Evolutionary conservation across 2,329 filamentous ascomycete genomes (phyloP).

Genomic region (Aspergillus sp.): DNA sequence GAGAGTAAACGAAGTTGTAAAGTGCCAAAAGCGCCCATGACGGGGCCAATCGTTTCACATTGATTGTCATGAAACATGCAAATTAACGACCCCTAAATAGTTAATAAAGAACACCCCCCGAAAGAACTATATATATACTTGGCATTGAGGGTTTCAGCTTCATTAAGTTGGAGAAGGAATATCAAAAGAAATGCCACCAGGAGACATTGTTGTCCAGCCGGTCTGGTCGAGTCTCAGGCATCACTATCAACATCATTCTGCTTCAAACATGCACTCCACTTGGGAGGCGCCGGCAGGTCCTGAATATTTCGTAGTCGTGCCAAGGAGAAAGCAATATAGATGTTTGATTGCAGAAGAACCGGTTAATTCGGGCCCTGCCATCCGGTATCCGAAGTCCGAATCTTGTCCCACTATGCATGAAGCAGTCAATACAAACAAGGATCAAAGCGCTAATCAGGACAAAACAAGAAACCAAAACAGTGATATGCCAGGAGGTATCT

Average conservation of each 20-base stretch:
- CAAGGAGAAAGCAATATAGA: no score
- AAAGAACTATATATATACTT: slow-evolving; percentile 7
- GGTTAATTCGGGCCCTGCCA: no score
- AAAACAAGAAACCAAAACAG: no score
- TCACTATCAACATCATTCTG: not conserved
- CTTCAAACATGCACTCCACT: no score
- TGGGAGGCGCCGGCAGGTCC: no score
- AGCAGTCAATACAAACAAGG: not conserved
- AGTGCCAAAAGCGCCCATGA: slow-evolving; percentile 9
- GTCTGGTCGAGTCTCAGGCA: not conserved
- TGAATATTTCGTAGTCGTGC: no score
- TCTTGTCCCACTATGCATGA: no score
- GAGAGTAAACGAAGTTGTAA: not conserved
- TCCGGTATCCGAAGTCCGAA: no score
- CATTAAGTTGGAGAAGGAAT: slow-evolving; percentile 9
- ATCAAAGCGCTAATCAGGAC: not conserved
- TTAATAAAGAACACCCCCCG: not conserved
- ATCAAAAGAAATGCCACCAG: not conserved
- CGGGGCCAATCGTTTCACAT: slow-evolving; percentile 11
- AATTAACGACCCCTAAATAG: slow-evolving; percentile 4
- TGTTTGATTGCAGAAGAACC: no score
- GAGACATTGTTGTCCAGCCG: not conserved
- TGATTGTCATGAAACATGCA: slow-evolving; percentile 13
- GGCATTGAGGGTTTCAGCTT: slow-evolving; percentile 18
- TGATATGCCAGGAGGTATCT: no score